Conservation (phyloP, 352 stramenopile genomes). For the Blastocystis sp. region DNA sequence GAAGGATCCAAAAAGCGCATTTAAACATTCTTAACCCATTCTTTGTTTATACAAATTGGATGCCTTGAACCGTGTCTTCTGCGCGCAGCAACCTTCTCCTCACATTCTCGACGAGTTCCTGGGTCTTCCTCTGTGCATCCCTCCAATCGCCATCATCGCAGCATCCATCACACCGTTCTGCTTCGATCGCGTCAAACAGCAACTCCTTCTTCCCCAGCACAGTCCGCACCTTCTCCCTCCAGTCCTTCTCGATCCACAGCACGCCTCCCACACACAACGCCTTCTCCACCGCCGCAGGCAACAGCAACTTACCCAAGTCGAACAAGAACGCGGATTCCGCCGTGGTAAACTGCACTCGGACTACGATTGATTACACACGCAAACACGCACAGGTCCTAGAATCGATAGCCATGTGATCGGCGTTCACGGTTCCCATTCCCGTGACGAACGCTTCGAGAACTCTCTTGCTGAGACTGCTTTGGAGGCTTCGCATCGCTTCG, state of each 20-base stretch:
- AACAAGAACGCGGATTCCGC: neutral
- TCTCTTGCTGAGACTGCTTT: neutral
- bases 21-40: neutral
- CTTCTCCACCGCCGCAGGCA: neutral
- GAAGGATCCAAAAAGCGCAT: neutral
- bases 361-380: neutral
- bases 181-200: neutral
- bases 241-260: neutral
- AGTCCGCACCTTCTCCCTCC: neutral
- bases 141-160: neutral
- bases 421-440: neutral
- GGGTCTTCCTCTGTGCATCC: neutral
- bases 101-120: neutral
- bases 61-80: neutral
- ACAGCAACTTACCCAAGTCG: neutral
- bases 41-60: conserved; percentile 38
- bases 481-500: neutral
- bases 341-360: neutral
- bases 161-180: neutral
- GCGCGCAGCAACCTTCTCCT: neutral
- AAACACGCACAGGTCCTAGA: neutral
- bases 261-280: neutral
- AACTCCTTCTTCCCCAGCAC: neutral
- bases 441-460: neutral
- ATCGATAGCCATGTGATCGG: neutral